phyloP scores from a whole-genome alignment of 129 eudicot species.

The Flaveria ramosissima region DNA sequence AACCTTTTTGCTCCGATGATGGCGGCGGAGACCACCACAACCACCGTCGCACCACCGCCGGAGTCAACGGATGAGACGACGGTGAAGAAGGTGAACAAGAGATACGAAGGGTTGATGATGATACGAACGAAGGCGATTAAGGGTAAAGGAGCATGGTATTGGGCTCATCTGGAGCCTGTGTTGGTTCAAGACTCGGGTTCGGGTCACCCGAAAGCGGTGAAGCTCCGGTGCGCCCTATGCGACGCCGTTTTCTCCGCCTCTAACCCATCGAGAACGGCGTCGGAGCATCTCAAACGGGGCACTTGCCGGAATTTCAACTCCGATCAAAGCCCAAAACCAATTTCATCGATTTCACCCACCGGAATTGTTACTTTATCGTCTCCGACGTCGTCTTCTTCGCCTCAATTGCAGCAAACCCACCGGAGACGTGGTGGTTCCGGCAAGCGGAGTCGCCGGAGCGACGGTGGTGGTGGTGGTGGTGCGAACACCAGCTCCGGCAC shows the following conservation, averaged over 20 bases:
- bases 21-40: conserved; percentile 43
- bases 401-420: conserved; percentile 35
- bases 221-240: conserved; percentile 71
- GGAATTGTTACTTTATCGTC: conserved; percentile 28
- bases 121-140: conserved; percentile 77
- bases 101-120: conserved; percentile 73
- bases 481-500: conserved; percentile 25
- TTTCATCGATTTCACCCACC: conserved; percentile 52
- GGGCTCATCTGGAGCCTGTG: conserved; percentile 85
- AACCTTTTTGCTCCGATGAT: conserved; percentile 23
- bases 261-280: conserved; percentile 84
- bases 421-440: conserved; percentile 55
- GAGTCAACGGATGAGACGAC: conserved; percentile 51
- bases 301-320: conserved; percentile 71
- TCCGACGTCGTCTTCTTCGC: conserved; percentile 43
- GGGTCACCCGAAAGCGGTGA: conserved; percentile 74
- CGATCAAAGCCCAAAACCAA: conserved; percentile 40
- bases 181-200: conserved; percentile 62
- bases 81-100: conserved; percentile 67
- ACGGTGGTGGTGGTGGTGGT: conserved; percentile 16
- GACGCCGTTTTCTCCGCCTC: conserved; percentile 83
- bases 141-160: conserved; percentile 97
- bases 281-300: conserved; percentile 89
- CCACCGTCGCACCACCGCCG: conserved; percentile 35
- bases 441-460: conserved; percentile 26